Evolutionary conservation across 2,329 filamentous ascomycete species (phyloP).

Genomic region (Xylariaceae sp.): DNA sequence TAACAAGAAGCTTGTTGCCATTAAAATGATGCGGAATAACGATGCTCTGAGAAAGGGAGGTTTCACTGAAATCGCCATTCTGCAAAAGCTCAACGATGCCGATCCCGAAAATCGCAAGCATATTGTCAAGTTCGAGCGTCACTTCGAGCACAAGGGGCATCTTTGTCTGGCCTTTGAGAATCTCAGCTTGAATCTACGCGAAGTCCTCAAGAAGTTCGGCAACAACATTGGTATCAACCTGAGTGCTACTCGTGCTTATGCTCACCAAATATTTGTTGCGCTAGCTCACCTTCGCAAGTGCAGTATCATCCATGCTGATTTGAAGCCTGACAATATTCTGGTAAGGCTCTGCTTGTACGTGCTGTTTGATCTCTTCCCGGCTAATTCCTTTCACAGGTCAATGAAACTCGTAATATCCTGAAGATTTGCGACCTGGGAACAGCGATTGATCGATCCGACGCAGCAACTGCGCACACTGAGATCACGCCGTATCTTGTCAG

Average conservation of each 20-base stretch:
- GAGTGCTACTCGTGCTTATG: conserved; percentile 79
- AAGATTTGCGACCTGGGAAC: conserved; percentile 97
- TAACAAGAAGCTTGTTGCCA: conserved; percentile 73
- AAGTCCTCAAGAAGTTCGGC: conserved; percentile 92
- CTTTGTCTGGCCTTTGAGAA: conserved; percentile 97
- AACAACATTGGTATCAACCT: conserved; percentile 91
- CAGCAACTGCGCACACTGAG: conserved; percentile 65
- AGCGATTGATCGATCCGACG: conserved; percentile 83
- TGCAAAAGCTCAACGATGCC: conserved; percentile 78
- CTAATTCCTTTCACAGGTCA: conserved; percentile 48
- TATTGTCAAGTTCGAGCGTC: conserved; percentile 77
- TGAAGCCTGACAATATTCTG: conserved; percentile 97
- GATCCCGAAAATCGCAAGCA: conserved; percentile 90
- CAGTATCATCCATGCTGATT: conserved; percentile 89
- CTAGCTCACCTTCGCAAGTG: conserved; percentile 83
- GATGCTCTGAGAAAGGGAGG: conserved; percentile 88
- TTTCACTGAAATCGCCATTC: conserved; percentile 87
- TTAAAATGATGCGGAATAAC: conserved; percentile 98
- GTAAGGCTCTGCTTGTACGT: conserved; percentile 41
- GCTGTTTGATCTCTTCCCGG: conserved; percentile 20
- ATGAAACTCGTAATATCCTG: conserved; percentile 73
- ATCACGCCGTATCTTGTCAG: conserved; percentile 94
- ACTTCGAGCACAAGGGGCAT: conserved; percentile 92
- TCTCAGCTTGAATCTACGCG: conserved; percentile 84
- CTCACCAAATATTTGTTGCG: conserved; percentile 89